Percentiles rank a stretch among this genome's conserved stretches.
Conservation (phyloP, 179 eudicot species). For the Amaranthus tricolor region DNA sequence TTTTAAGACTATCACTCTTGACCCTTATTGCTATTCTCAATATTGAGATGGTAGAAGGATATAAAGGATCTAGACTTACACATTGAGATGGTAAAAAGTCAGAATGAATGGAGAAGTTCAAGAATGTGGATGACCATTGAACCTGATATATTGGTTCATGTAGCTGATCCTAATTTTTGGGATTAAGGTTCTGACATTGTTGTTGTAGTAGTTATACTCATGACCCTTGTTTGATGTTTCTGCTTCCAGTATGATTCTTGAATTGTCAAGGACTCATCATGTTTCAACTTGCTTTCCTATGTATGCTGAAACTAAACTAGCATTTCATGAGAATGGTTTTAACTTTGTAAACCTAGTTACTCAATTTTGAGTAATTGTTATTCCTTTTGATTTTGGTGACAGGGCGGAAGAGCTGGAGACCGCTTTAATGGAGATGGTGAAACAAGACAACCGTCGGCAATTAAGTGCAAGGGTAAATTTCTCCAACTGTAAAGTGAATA, state of each 20-base stretch:
- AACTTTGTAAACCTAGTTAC: neutral
- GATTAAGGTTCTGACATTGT: too few species aligned
- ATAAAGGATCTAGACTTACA: too few species aligned
- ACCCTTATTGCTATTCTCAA: neutral
- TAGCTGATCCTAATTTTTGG: too few species aligned
- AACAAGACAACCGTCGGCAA: slow-evolving; percentile 93
- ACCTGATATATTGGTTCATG: too few species aligned
- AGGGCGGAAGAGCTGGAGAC: slow-evolving; percentile 98
- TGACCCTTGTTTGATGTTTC: neutral
- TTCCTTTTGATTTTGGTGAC: slow-evolving; percentile 15
- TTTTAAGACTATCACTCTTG: neutral
- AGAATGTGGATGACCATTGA: too few species aligned
- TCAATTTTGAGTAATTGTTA: slow-evolving; percentile 2
- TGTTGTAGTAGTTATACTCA: too few species aligned
- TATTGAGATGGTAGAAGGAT: too few species aligned
- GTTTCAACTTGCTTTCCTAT: neutral
- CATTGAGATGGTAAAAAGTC: too few species aligned
- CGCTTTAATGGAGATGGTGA: slow-evolving; percentile 98
- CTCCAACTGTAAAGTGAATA: neutral
- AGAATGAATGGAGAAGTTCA: too few species aligned
- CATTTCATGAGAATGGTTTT: neutral
- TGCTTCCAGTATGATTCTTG: neutral
- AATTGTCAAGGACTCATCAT: neutral
- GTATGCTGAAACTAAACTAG: neutral
- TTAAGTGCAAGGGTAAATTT: slow-evolving; percentile 74